A percentile compares a stretch with the other conserved stretches of the same genome.
Evolutionary conservation across 306 rosid species (phyloP).

Genomic region (Lathyrus tuberosus): DNA sequence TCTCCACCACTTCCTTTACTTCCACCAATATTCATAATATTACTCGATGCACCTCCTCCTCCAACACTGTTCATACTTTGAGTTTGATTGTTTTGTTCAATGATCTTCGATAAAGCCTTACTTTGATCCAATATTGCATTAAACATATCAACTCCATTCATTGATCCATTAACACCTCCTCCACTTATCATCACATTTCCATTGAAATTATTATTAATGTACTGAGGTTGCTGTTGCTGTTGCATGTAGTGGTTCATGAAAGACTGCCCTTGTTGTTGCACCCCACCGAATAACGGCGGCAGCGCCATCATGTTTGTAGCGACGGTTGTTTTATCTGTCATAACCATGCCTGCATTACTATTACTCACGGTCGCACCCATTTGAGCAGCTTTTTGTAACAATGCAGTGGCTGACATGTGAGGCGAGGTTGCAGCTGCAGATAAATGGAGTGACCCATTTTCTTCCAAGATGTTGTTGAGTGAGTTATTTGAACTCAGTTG

Average conservation of each 20-base stretch:
- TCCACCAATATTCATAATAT: conserved; percentile 33
- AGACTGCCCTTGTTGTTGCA: conserved; percentile 37
- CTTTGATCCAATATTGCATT: conserved; percentile 60
- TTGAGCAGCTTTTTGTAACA: conserved; percentile 82
- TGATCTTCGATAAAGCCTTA: conserved; percentile 52
- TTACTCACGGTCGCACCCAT: conserved; percentile 76
- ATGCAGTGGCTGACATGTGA: conserved; percentile 78
- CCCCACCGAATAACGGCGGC: conserved; percentile 44
- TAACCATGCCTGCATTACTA: background rate
- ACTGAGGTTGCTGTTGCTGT: conserved; percentile 27
- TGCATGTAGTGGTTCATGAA: conserved; percentile 50
- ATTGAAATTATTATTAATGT: conserved; percentile 17
- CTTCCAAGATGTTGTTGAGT: conserved; percentile 42
- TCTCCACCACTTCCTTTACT: conserved; percentile 47
- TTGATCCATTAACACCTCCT: conserved; percentile 1
- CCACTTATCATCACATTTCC: conserved; percentile 9
- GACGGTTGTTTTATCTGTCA: conserved; percentile 7
- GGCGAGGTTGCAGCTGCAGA: conserved; percentile 35
- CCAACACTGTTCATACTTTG: conserved; percentile 28
- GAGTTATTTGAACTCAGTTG: conserved; percentile 35
- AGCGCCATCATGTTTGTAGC: conserved; percentile 64
- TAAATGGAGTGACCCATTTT: conserved; percentile 38
- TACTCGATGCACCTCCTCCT: conserved; percentile 39
- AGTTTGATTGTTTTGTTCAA: conserved; percentile 46
- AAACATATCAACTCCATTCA: conserved; percentile 58